These are phyloP conservation scores for Epichloe sibirici DNA, from an alignment of 2,329 filamentous ascomycete genomes.

Conservation along the genomic window DNA sequence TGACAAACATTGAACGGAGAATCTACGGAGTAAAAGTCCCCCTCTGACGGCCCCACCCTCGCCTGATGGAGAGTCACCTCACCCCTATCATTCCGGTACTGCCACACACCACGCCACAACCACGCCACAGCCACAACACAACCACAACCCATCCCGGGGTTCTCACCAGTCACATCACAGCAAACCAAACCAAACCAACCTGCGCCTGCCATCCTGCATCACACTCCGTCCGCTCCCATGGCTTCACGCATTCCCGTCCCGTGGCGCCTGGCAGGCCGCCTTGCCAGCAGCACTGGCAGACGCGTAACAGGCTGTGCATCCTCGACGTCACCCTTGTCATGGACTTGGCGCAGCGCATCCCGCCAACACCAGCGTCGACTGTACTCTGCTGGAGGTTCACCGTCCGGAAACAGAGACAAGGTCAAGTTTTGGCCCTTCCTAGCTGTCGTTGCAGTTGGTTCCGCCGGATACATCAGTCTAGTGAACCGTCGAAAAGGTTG, in stretches of 20 bases:
- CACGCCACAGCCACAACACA: no score
- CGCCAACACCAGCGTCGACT: constrained; percentile 8
- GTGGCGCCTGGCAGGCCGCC: constrained; percentile 12
- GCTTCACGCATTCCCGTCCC: constrained; percentile 20
- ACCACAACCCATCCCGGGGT: no score
- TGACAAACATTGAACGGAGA: no score
- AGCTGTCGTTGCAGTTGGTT: constrained; percentile 33
- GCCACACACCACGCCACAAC: no score
- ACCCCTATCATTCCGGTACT: no score
- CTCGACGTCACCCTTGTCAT: constrained; percentile 7
- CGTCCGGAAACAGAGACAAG: constrained; percentile 19
- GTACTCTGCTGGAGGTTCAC: constrained; percentile 27
- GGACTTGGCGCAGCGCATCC: constrained; percentile 12
- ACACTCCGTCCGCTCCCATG: constrained; percentile 11
- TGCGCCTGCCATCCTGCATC: not conserved
- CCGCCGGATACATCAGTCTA: constrained; percentile 36
- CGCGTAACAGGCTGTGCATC: constrained; percentile 6
- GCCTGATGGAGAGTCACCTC: no score
- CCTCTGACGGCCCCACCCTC: no score
- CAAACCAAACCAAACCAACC: not conserved
- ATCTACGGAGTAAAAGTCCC: no score
- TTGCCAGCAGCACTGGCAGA: constrained; percentile 5
- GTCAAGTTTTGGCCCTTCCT: constrained; percentile 50
- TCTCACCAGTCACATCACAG: not conserved
- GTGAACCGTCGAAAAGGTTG: constrained; percentile 38